A percentile compares a stretch with the other conserved stretches of the same genome.
These are phyloP conservation scores for Vanrija pseudolonga DNA, from an alignment of 1,284 basidiomycete genomes.

Conservation along the genomic window DNA sequence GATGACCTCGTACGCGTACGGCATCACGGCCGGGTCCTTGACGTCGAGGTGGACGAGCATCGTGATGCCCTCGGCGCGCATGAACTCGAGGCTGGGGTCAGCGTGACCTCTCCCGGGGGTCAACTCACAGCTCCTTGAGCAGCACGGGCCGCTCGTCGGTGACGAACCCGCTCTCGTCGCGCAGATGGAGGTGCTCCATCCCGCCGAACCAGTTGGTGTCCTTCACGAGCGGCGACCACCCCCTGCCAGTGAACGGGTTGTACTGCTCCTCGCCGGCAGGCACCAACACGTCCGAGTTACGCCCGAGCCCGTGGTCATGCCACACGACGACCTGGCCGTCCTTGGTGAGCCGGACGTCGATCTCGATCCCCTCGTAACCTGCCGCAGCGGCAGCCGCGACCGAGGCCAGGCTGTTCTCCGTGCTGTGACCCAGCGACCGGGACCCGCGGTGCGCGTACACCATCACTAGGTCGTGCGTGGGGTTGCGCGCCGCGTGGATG, in stretches of 20 bases:
- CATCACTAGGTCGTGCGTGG: too few species aligned
- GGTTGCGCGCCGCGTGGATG: too few species aligned
- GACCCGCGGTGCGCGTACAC: too few species aligned
- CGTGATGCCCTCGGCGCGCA: neutral
- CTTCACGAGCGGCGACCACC: conserved; percentile 1
- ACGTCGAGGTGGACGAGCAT: conserved; percentile 72
- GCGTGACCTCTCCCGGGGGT: too few species aligned
- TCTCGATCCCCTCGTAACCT: conserved; percentile 1
- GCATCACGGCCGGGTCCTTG: conserved; percentile 85
- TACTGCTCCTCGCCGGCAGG: neutral
- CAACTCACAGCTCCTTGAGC: too few species aligned
- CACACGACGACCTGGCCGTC: neutral
- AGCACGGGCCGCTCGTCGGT: too few species aligned
- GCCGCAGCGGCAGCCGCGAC: neutral
- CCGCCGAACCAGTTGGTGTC: neutral
- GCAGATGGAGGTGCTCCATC: conserved; percentile 1
- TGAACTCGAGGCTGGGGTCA: neutral
- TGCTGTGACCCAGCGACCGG: too few species aligned
- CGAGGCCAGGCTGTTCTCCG: neutral
- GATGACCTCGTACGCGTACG: conserved; percentile 54
- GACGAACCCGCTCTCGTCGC: neutral
- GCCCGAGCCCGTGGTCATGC: conserved; percentile 1
- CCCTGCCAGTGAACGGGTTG: conserved; percentile 3
- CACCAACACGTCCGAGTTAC: neutral
- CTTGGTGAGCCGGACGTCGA: conserved; percentile 1